Evolutionary conservation across 164 flowering plant species (phyloP), one percentile per base, ranked within the genome.

Genomic region (Vitis labrusca): DNA sequence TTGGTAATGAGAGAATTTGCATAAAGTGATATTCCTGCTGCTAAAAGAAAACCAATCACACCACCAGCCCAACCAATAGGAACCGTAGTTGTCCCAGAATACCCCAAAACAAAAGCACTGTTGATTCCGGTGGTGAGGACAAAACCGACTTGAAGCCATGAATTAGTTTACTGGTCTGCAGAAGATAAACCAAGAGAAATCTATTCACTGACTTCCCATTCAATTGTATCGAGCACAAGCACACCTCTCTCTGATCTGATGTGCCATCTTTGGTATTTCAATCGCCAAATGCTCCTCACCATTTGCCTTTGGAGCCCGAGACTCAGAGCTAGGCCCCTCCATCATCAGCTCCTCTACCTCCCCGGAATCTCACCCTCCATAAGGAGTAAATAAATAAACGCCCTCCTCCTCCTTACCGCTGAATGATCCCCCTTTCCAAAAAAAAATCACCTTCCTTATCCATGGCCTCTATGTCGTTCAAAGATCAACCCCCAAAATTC

Each of bases 71-170:
- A 96, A 59, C 98, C 97, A 44, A 96, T 76, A 56, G 93, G 97
- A 71, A 96, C 94, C 99, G 93, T 91, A 59, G 91, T 71, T 0
- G 92, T 70, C 10, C 89, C 97, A 6, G 97, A 86, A 69, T 93
- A 93, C 57, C 99, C 98, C 78, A 96, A 79, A 16, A 88, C 91
- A 78, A 84, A 96, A 0, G 93, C 93, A 73, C 99, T 93, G 86
- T 96, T 96, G 68, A 96, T 81, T 15, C 97, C 97, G 5, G 97
- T 90, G 14, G 97, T 88, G 56, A 96, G 91, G 27, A 96, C 90
- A 67, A 93, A 92, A 1, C 85, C 93, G 55, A 70, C 98, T 76
- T 93, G 99, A 73, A 86, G 80, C 98, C 99, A 96, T 79, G 99
- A 88, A 84, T 95, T 37, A 37, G 44, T 37, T 37, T 19, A 23